Base-by-base conservation (phyloP, 495 filamentous ascomycete genomes). In the Darksidea phi region DNA sequence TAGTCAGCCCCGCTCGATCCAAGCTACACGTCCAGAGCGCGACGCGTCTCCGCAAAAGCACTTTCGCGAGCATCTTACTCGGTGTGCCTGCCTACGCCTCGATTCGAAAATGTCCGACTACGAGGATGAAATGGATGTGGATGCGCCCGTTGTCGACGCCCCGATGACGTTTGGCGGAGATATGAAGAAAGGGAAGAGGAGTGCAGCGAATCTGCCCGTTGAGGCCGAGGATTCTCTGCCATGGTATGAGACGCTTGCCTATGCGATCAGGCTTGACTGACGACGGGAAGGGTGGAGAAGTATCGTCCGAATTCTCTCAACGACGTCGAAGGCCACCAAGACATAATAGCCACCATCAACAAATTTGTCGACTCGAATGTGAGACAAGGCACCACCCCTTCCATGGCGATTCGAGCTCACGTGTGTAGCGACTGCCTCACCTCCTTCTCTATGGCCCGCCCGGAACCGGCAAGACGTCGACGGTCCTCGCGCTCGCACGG, bases 271-370 rank as follows among this genome's bases (percentile, higher is more conserved):
- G 23, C 17, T 36, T 37, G 28, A 6, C 1, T 48, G 48, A 66
- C 37, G 26, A 2, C 18, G 15, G 34, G 5, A 54, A 97, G 92
- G 92, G 91, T 99, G n/a, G 94, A 99, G 71, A 99, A 99, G 74
- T 99, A 97, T 73, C 84, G 94, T 46, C 94, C 94, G 15, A 84
- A 86, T 57, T 88, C 89, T 2, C 81, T 99, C 20, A 82, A 85
- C 48, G 94, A 99, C 75, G 94, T 99, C 50, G 93, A 90, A 3
- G 94, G 94, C n/a, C 94, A 99, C 71, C 88, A 97, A 71, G 94
- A 97, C 74, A 97, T 98, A 68, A 82, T 98, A 47, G 85, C 90
- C 1, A 98, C 94, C 6, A 95, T 98, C 77, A 96, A 96, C 77
- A 89, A 88, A 71, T 99, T 99, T 67, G 85, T 99, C 69, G 90